Evolutionary conservation across 1,284 basidiomycete genomes (phyloP).

Genomic region (Ustilago nuda): DNA sequence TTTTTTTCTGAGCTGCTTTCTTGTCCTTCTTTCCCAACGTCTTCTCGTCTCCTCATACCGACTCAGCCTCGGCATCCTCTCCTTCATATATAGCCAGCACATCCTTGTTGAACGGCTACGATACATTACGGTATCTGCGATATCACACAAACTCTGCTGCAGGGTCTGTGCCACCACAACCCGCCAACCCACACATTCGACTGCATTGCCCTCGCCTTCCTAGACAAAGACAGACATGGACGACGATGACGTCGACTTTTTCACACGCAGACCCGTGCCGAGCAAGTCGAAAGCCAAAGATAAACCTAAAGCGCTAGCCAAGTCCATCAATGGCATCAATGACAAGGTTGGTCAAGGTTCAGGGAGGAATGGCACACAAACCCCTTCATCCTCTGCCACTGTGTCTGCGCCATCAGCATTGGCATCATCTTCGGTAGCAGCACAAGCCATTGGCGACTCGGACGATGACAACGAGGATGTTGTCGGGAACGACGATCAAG

Average conservation of each 20-base stretch:
- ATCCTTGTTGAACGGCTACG: too few species aligned
- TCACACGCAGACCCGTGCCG: slow-evolving; percentile 23
- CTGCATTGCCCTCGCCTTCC: background rate
- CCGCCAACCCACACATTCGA: background rate
- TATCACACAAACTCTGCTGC: background rate
- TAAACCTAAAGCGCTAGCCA: slow-evolving; percentile 14
- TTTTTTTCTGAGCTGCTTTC: background rate
- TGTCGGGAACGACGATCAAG: slow-evolving; percentile 15
- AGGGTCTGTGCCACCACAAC: background rate
- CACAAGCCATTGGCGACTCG: slow-evolving; percentile 1
- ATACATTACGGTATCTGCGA: too few species aligned
- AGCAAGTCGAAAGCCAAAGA: slow-evolving; percentile 15
- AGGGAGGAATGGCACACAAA: background rate
- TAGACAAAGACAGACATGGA: slow-evolving; percentile 25
- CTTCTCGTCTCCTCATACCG: background rate
- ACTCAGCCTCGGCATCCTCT: background rate
- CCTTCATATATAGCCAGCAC: background rate
- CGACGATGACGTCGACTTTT: slow-evolving; percentile 40
- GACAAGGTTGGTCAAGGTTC: background rate
- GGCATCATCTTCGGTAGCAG: slow-evolving; percentile 1
- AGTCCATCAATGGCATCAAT: background rate
- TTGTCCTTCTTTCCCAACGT: slow-evolving; percentile 11
- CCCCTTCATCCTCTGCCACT: slow-evolving; percentile 1
- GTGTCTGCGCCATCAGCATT: background rate
- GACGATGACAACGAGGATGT: slow-evolving; percentile 7